phyloP scores from a whole-genome alignment of 768 basidiomycete genomes.

The Calvatia gigantea region DNA sequence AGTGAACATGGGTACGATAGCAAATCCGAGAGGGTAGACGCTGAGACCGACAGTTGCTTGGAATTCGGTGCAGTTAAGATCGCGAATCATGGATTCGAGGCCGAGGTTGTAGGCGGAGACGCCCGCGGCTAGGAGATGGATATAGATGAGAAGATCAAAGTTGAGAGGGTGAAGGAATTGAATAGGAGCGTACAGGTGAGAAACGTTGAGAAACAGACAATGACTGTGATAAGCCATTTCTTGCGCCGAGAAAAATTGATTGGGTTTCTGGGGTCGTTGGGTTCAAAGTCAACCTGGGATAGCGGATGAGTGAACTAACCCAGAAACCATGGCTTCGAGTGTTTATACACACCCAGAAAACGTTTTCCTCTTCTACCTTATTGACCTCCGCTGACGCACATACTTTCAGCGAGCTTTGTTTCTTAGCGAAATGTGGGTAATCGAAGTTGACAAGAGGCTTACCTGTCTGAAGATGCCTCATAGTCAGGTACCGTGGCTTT shows the following conservation, averaged over 20 bases:
- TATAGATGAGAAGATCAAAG: not conserved
- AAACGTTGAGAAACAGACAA: conserved; percentile 41
- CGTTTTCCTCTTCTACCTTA: not conserved
- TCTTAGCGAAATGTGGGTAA: not conserved
- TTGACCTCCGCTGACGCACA: not conserved
- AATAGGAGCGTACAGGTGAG: conserved; percentile 32
- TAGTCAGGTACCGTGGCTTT: not conserved
- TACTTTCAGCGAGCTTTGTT: not conserved
- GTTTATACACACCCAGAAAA: not conserved
- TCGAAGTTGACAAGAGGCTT: not conserved
- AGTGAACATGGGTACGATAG: conserved; percentile 55
- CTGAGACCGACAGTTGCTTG: conserved; percentile 44
- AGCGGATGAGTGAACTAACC: not conserved
- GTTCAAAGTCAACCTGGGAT: conserved; percentile 11
- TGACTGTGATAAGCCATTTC: conserved; percentile 24
- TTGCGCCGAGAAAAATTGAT: conserved; percentile 18
- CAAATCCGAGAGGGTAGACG: conserved; percentile 60
- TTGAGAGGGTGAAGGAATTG: not conserved
- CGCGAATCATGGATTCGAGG: conserved; percentile 50
- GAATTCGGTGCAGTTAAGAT: conserved; percentile 39
- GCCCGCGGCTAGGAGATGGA: conserved; percentile 35
- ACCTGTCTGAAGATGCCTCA: not conserved
- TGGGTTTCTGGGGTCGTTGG: conserved; percentile 15
- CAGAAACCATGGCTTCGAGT: not conserved
- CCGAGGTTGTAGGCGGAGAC: conserved; percentile 54